phyloP scores from a whole-genome alignment of 192 early-diverging fungal species.

The Rhizoclosmatium sp. region DNA sequence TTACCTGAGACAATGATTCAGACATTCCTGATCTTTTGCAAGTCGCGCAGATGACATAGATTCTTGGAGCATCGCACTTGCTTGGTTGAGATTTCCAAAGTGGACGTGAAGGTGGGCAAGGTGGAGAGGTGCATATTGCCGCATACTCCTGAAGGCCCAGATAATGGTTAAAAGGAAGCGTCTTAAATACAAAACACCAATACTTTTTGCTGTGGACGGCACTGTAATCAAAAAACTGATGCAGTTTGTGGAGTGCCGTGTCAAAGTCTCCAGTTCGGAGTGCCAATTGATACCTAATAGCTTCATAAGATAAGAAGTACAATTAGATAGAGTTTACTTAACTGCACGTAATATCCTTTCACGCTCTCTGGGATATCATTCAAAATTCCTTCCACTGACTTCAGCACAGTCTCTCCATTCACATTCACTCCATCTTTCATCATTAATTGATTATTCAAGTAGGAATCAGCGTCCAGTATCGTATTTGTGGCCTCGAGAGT shows the following conservation, averaged over 20 bases:
- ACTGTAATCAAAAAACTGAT: constrained; percentile 21
- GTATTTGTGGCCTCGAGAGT: background rate
- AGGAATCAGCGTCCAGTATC: background rate
- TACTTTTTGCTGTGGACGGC: constrained; percentile 14
- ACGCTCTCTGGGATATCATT: background rate
- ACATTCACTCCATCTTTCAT: background rate
- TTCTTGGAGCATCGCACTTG: background rate
- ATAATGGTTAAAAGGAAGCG: background rate
- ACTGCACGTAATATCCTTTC: constrained; percentile 20
- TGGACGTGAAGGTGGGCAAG: background rate
- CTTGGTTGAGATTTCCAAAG: constrained; percentile 2
- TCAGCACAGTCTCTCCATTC: background rate
- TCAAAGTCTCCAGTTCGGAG: background rate
- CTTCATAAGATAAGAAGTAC: background rate
- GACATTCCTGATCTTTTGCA: constrained; percentile 16
- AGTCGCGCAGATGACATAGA: background rate
- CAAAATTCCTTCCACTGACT: background rate
- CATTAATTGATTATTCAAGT: background rate
- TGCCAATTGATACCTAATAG: background rate
- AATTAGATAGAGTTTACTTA: background rate
- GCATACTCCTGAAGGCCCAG: background rate
- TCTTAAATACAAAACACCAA: background rate
- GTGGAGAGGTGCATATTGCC: constrained; percentile 14
- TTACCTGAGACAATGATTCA: constrained; percentile 1
- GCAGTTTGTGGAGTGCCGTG: constrained; percentile 6